Evolutionary conservation across 2,329 filamentous ascomycete species (phyloP), one percentile per base, ranked within the genome.

Genomic region (Zymoseptoria ardabiliae): DNA sequence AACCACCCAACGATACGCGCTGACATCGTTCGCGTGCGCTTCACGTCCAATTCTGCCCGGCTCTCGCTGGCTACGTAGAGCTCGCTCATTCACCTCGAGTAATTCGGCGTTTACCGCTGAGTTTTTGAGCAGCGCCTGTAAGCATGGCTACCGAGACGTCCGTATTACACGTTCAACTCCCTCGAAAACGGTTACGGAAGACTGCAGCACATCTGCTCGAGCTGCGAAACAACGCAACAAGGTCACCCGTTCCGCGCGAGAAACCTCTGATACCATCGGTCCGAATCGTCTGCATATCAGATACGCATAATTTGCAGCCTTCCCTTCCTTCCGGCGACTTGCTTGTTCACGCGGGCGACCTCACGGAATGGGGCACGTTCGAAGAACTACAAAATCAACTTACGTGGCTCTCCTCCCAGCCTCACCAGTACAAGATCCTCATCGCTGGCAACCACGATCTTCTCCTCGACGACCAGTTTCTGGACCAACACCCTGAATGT

Each of bases 271-370:
- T 3, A 17, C 53, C 41, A 3, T 13, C 13, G 19, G 58, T 66
- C 19, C 50, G 30, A 20, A 48, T 65, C 2, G 57, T 64, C 9
- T 65, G 63, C 50, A 61, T 66, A 8, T 65, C 65, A 4, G 65
- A 66, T 41, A 82, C 66, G 7, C 66, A 67, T 50, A 65, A 67
- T 49, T 30, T n/a, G 10, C 59, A 58, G 17, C 59, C 61, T 2
- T 19, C 48, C 4, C 51, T 68, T 17, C 65, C 66, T 1, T 17
- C 21, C 0, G 66, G 63, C 49, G 65, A 69, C 50, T 41, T 69
- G 8, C 66, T 69, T 4, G 62, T 69, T 53, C 66, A 69, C 49
- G 66, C 67, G 17, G 65, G 67, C 11, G 65, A 68, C 50, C 51
- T 68, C 30, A 65, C 66, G 1, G 53, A 66, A 54, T 50, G 25